Evolutionary conservation across 2,329 filamentous ascomycete species (phyloP), one percentile per base, ranked within the genome.

Genomic region (Diplodia seriata): DNA sequence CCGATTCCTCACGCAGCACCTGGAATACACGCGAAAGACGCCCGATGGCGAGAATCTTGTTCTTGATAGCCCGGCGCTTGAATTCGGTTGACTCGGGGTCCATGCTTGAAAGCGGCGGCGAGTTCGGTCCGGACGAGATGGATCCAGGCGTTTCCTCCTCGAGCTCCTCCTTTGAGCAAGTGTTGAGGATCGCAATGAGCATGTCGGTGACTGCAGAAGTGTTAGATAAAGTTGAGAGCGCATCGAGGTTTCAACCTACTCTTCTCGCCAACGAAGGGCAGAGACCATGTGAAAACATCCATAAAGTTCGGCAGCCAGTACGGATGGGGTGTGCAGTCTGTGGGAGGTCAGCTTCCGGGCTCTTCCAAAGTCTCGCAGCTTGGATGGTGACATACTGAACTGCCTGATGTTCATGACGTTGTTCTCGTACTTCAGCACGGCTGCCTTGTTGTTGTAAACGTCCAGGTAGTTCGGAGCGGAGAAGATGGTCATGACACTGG

Each of bases 261-360:
- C 86, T 99, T 99, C 81, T 99, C 95, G 70, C 95, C 94, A 29
- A 99, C 95, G 81, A 99, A 99, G 0, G 95, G 95, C 69, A 99
- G 85, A 40, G 95, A 99, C 95, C 95, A 99, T n/a, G 95, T 99
- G 78, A 99, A 99, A 71, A 99, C 95, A 76, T 99, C 95, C 95
- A 99, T 99, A 78, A 99, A 99, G 84, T 99, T 99, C 67, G 95
- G 95, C 59, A 99, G 87, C 95, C 95, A 99, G 85, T 99, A 99
- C 7, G 95, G 95, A 80, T 99, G 95, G 40, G 95, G 95, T 26
- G 95, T 98, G 87, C 94, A 99, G 85, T 99, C 78, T 80, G 63
- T 38, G 18, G 5, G 11, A 3, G 26, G 47, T 63, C 47, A 63
- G 59, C 31, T 9, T 26, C 15, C n/a, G 6, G 26, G 14, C 9